Conservation (phyloP, 1,139 yeast species). For the Hansenula sp. region DNA sequence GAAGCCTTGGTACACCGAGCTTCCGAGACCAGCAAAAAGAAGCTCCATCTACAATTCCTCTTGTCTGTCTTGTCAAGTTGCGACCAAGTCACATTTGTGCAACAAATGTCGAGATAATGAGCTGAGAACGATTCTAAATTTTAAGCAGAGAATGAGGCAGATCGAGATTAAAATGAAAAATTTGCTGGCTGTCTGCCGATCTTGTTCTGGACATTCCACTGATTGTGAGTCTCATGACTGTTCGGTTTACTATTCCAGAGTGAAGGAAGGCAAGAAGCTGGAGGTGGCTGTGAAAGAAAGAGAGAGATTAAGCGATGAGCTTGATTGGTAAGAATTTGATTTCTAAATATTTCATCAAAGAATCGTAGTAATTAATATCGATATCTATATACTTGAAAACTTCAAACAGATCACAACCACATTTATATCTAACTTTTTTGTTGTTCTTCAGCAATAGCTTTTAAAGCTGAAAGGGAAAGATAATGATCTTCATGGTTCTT, state of each 20-base stretch:
- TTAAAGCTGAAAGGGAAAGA: constrained; percentile 22
- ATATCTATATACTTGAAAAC: neutral
- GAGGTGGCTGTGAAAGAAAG: constrained; percentile 9
- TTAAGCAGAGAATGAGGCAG: constrained; percentile 17
- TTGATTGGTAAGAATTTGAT: constrained; percentile 8
- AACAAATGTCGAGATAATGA: constrained; percentile 29
- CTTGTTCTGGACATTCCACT: constrained; percentile 21
- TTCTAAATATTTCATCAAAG: neutral
- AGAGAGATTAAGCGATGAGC: constrained; percentile 2
- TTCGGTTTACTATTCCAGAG: constrained; percentile 32
- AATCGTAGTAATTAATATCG: no score
- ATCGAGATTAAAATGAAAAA: constrained; percentile 20
- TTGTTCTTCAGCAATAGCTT: constrained; percentile 3
- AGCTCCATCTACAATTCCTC: constrained; percentile 10
- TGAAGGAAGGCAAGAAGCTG: constrained; percentile 22
- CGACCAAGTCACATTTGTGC: constrained; percentile 28
- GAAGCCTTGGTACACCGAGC: constrained; percentile 69
- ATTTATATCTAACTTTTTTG: neutral
- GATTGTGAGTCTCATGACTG: constrained; percentile 35
- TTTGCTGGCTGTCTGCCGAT: constrained; percentile 25
- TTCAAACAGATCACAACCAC: neutral
- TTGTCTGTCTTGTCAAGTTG: constrained; percentile 20
- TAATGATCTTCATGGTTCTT: constrained; percentile 45
- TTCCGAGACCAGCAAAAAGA: constrained; percentile 39
- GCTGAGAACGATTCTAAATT: constrained; percentile 19